phyloP scores from a whole-genome alignment of 805 yeast species.

The Candida qinlingensis region DNA sequence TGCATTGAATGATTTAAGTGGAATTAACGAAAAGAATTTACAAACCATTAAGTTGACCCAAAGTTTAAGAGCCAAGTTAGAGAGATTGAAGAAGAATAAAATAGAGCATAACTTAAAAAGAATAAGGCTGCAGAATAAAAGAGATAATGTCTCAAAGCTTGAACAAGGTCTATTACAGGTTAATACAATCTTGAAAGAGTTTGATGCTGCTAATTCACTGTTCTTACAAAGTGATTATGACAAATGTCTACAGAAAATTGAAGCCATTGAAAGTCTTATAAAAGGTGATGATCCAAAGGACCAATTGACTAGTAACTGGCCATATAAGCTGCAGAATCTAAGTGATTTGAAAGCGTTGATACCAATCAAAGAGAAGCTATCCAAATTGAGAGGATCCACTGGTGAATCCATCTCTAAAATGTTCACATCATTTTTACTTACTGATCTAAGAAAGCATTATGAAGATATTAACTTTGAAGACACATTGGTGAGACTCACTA shows the following conservation, averaged over 20 bases:
- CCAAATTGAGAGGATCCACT: constrained; percentile 53
- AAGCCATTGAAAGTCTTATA: constrained; percentile 52
- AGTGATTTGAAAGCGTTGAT: constrained; percentile 27
- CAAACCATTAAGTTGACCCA: constrained; percentile 44
- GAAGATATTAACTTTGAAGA: constrained; percentile 41
- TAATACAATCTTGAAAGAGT: constrained; percentile 37
- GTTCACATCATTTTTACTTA: constrained; percentile 49
- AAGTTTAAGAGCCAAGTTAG: constrained; percentile 41
- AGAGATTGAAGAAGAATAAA: constrained; percentile 41
- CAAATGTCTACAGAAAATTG: constrained; percentile 51
- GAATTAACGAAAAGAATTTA: constrained; percentile 50
- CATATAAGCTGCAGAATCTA: constrained; percentile 29
- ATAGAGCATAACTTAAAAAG: constrained; percentile 46
- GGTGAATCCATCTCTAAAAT: constrained; percentile 61
- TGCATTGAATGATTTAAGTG: constrained; percentile 74
- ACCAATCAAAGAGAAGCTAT: constrained; percentile 45
- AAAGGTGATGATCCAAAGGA: constrained; percentile 39
- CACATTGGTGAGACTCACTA: constrained; percentile 43
- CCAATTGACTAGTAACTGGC: constrained; percentile 33
- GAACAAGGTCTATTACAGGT: constrained; percentile 56
- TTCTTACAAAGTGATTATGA: constrained; percentile 42
- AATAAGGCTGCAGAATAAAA: constrained; percentile 43
- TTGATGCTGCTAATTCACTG: constrained; percentile 44
- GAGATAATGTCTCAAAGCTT: constrained; percentile 54
- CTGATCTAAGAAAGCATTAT: constrained; percentile 58